Evolutionary conservation across 306 rosid species (phyloP).

Genomic region (Vigna radiata): DNA sequence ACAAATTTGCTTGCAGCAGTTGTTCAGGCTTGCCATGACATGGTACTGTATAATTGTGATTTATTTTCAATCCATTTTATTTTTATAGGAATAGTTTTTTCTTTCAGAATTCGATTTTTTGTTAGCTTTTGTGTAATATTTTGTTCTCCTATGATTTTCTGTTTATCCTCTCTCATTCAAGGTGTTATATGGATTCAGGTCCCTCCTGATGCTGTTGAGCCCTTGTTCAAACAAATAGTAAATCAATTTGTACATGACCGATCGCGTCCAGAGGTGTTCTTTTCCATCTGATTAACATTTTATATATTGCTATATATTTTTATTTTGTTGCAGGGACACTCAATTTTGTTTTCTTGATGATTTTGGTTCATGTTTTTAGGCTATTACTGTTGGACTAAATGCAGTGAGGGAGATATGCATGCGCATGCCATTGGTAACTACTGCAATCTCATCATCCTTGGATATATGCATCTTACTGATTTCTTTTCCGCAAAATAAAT

Average conservation of each 20-base stretch:
- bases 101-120: slow-evolving; percentile 18
- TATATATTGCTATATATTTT: slow-evolving; percentile 8
- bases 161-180: slow-evolving; percentile 20
- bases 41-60: slow-evolving; percentile 58
- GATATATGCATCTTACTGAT: slow-evolving; percentile 22
- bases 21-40: slow-evolving; percentile 94
- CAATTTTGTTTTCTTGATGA: slow-evolving; percentile 42
- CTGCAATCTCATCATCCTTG: slow-evolving; percentile 31
- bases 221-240: slow-evolving; percentile 83
- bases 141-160: slow-evolving; percentile 24
- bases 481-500: slow-evolving; percentile 25
- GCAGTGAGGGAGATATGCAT: slow-evolving; percentile 80
- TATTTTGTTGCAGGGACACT: not conserved
- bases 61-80: slow-evolving; percentile 19
- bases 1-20: slow-evolving; percentile 85
- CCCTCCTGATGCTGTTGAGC: slow-evolving; percentile 91
- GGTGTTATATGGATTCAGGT: slow-evolving; percentile 59
- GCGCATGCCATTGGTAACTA: slow-evolving; percentile 88
- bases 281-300: slow-evolving; percentile 19
- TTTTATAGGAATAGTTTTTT: slow-evolving; percentile 30
- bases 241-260: slow-evolving; percentile 88
- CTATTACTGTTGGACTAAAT: slow-evolving; percentile 93
- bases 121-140: slow-evolving; percentile 3
- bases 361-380: slow-evolving; percentile 57
- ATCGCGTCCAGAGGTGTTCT: slow-evolving; percentile 90